Percentiles rank a stretch among this genome's conserved stretches.
These are phyloP conservation scores for Botrytis fragariae DNA, from an alignment of 2,329 filamentous ascomycete genomes.

Conservation along the genomic window DNA sequence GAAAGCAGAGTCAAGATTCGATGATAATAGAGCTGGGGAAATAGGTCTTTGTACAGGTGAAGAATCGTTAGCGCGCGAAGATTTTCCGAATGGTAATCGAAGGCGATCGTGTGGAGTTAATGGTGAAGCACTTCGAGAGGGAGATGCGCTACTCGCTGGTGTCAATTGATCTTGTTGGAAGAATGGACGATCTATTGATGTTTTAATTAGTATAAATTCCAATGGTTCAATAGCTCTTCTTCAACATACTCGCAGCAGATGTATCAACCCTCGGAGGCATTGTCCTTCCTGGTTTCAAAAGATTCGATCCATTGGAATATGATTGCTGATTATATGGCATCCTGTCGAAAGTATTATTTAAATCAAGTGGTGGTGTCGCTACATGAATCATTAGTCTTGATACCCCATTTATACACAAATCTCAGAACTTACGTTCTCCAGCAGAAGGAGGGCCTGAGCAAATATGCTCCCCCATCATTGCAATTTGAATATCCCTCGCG, in stretches of 20 bases:
- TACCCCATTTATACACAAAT: neutral
- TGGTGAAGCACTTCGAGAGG: conserved; percentile 63
- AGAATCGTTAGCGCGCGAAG: conserved; percentile 40
- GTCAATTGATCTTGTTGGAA: conserved; percentile 58
- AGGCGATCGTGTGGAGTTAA: conserved; percentile 51
- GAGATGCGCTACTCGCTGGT: conserved; percentile 56
- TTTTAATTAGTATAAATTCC: conserved; percentile 10
- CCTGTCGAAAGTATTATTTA: conserved; percentile 28
- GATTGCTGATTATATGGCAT: conserved; percentile 30
- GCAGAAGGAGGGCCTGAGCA: conserved; percentile 52
- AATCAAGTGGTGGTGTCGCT: conserved; percentile 38
- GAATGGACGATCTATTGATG: conserved; percentile 51
- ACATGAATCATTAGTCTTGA: conserved; percentile 21
- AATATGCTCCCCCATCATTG: conserved; percentile 80
- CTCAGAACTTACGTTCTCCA: conserved; percentile 45
- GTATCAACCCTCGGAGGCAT: conserved; percentile 51
- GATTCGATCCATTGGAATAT: conserved; percentile 28
- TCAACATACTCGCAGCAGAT: conserved; percentile 50
- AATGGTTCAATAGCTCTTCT: neutral
- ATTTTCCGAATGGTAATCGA: conserved; percentile 42
- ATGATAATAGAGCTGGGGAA: conserved; percentile 45
- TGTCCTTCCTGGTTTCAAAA: conserved; percentile 42
- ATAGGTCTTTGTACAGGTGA: conserved; percentile 42
- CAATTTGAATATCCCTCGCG: conserved; percentile 74
- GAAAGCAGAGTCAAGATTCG: conserved; percentile 51